Percentiles rank a stretch among this genome's conserved stretches.
Evolutionary conservation across 768 basidiomycete genomes (phyloP).

Genomic region (Termitomyces sp.): DNA sequence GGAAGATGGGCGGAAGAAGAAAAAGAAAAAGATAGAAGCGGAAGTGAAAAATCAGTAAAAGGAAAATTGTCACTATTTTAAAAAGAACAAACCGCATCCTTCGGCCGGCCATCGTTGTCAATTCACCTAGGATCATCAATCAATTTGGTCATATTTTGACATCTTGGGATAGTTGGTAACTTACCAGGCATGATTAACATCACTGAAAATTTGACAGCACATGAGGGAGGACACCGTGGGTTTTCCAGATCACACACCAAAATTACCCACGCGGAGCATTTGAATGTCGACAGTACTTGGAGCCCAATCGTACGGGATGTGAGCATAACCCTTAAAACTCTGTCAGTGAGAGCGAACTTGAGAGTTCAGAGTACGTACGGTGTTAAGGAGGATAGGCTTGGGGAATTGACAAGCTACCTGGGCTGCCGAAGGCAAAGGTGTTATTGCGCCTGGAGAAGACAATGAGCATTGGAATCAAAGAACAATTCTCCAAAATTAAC

Average conservation of each 20-base stretch:
- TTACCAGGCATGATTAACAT: conserved; percentile 69
- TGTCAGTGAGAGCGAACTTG: conserved; percentile 12
- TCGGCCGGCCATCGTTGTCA: conserved; percentile 82
- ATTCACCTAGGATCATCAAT: conserved; percentile 43
- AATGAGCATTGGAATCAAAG: background rate
- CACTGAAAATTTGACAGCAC: conserved; percentile 32
- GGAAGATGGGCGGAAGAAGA: conserved; percentile 5
- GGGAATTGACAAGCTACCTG: conserved; percentile 72
- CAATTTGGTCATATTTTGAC: background rate
- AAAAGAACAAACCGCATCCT: conserved; percentile 53
- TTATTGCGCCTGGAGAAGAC: conserved; percentile 48
- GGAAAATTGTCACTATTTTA: conserved; percentile 7
- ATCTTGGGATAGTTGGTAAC: conserved; percentile 14
- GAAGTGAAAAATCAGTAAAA: conserved; percentile 18
- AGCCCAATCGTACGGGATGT: conserved; percentile 71
- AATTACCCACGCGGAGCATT: conserved; percentile 72
- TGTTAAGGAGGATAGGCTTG: conserved; percentile 78
- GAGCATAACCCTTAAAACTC: conserved; percentile 54
- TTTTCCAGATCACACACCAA: conserved; percentile 35
- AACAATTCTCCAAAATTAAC: background rate
- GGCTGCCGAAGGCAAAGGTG: conserved; percentile 56
- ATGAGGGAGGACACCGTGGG: conserved; percentile 7
- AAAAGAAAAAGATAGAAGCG: background rate
- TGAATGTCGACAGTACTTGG: conserved; percentile 73
- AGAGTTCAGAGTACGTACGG: conserved; percentile 35